Conservation (phyloP, 805 yeast genomes). For the Metschnikowia anglica region DNA sequence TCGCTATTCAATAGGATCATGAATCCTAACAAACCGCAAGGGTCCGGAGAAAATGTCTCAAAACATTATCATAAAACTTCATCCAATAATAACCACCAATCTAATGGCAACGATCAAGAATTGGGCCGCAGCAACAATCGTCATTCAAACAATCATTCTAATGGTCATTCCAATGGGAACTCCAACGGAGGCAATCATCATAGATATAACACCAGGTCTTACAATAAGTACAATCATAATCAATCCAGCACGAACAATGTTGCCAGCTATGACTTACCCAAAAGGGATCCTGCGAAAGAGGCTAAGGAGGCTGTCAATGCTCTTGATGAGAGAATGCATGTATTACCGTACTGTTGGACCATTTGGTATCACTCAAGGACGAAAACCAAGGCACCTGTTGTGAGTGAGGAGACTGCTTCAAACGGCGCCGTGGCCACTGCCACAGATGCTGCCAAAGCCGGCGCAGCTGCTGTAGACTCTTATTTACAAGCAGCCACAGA, state of each 20-base stretch:
- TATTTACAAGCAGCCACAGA: slow-evolving; percentile 49
- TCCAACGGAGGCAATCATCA: slow-evolving; percentile 13
- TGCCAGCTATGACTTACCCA: slow-evolving; percentile 29
- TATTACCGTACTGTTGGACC: slow-evolving; percentile 49
- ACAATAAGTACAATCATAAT: slow-evolving; percentile 7
- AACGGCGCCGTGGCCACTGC: slow-evolving; percentile 17
- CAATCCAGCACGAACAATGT: slow-evolving; percentile 4
- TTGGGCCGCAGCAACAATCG: slow-evolving; percentile 12
- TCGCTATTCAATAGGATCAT: slow-evolving; percentile 46
- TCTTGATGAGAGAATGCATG: slow-evolving; percentile 30
- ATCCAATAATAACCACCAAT: slow-evolving; percentile 3
- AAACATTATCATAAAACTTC: slow-evolving; percentile 10
- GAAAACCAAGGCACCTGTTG: slow-evolving; percentile 20
- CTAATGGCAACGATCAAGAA: slow-evolving; percentile 7
- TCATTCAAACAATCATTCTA: slow-evolving; percentile 10
- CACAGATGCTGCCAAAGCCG: slow-evolving; percentile 17
- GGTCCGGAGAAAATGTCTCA: slow-evolving; percentile 1
- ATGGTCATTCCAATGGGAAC: slow-evolving; percentile 12
- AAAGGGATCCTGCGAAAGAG: slow-evolving; percentile 35
- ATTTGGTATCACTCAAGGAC: slow-evolving; percentile 47
- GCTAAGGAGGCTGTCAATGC: slow-evolving; percentile 31
- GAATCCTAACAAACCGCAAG: slow-evolving; percentile 33
- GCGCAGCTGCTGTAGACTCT: slow-evolving; percentile 37
- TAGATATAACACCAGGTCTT: slow-evolving; percentile 8
- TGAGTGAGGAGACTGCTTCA: slow-evolving; percentile 16